phyloP scores from a whole-genome alignment of 345 rosid genomes.

The Melaleuca quinquenervia region DNA sequence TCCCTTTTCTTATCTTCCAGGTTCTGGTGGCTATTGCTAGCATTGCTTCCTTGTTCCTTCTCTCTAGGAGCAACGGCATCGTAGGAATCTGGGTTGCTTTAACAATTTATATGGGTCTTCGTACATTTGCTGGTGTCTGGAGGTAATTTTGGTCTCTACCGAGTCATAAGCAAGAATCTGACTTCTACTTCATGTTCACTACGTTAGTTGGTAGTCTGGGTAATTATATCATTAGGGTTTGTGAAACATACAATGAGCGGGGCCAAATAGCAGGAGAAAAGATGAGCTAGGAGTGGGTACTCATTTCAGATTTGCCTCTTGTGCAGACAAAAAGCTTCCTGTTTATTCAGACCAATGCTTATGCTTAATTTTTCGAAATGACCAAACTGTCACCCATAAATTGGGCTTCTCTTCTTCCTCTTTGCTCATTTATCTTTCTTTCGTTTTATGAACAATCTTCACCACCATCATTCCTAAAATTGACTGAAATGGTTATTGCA shows the following conservation, averaged over 20 bases:
- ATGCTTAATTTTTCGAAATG: neutral
- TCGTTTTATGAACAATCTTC: neutral
- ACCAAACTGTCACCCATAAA: neutral
- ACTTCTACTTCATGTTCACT: neutral
- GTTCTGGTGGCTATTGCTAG: conserved; percentile 54
- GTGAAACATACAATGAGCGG: neutral
- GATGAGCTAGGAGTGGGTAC: neutral
- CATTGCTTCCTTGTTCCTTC: conserved; percentile 41
- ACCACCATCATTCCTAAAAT: neutral
- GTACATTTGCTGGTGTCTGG: conserved; percentile 73
- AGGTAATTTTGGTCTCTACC: conserved; percentile 29
- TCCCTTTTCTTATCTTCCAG: conserved; percentile 10
- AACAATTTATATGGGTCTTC: conserved; percentile 79
- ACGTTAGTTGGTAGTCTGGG: neutral
- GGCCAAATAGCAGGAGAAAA: neutral
- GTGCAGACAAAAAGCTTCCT: neutral
- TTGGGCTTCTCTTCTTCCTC: neutral
- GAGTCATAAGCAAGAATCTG: neutral
- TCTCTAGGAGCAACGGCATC: conserved; percentile 55
- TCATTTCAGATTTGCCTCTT: neutral
- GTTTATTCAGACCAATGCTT: neutral
- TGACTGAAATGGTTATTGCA: neutral
- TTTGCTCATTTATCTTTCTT: neutral
- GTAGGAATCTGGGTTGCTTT: conserved; percentile 86
- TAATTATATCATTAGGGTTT: neutral